Base-by-base conservation (phyloP, 2,329 filamentous ascomycete genomes). In the Chaetomium sp. region DNA sequence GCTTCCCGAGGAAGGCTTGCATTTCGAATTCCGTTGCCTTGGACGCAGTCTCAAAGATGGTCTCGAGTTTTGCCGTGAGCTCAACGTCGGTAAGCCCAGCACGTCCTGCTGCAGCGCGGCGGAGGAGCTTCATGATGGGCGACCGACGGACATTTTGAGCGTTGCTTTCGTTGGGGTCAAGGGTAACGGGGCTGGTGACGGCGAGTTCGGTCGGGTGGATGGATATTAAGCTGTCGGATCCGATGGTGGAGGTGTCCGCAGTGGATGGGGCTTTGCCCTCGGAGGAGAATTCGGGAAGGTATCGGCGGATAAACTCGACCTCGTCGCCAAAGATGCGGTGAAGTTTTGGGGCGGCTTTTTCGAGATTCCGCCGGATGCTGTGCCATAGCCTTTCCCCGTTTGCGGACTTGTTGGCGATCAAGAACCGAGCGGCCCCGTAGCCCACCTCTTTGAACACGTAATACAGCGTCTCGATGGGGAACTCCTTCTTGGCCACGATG, bases 311-410 rank as follows among this genome's bases (percentile, higher is more conserved):
- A 38, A 65, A 64, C 57, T 65, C 63, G 27, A 54, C 53, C 40
- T 65, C 63, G 56, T 65, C 63, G 49, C 63, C 63, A 40, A 65
- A 65, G 12, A 65, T 62, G 47, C 63, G 61, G 51, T 62, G 61
- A 8, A 65, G 59, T 47, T 65, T 65, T 1, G 59, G 60, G 7
- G 59, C 58, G 5, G 58, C 49, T 45, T 55, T 51, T 10, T 59
- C 57, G 14, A 65, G 58, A 44, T 65, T 65, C 37, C 57, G 51
- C 36, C 63, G 58, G 51, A 65, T 54, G 57, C 63, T 63, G 54
- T 64, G 59, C 59, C 61, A 65, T 33, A 65, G 36, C 41, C 63
- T 55, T 38, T 65, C 62, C 10, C 59, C 61, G 33, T 59, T 53
- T 11, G 56, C 56, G 2, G 57, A 57, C 55, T 62, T 64, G 59